Evolutionary conservation across 495 filamentous ascomycete genomes (phyloP).

Genomic region (Podospora fimiseda): DNA sequence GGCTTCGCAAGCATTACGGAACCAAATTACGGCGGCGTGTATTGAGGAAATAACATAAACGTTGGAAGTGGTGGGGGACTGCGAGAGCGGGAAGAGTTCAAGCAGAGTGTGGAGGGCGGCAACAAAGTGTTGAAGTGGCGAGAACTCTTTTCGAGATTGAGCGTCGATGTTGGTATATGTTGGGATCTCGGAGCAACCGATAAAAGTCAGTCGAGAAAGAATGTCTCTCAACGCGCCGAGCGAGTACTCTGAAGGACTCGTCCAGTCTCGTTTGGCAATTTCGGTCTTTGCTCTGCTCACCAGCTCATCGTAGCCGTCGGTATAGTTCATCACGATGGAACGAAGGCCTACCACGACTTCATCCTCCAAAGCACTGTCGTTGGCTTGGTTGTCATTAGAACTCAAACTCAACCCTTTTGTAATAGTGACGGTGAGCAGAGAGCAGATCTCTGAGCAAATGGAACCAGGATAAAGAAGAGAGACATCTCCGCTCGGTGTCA

Average conservation of each 20-base stretch:
- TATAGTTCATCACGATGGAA: conserved; percentile 30
- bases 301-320: conserved; percentile 27
- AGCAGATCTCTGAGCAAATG: conserved; percentile 31
- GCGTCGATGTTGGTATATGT: conserved; percentile 5
- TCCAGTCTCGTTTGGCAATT: conserved; percentile 27
- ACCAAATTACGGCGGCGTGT: conserved; percentile 24
- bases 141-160: conserved; percentile 5
- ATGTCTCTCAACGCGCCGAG: conserved; percentile 22
- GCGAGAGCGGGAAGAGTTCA: conserved; percentile 22
- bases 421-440: conserved; percentile 17
- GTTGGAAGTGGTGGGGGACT: conserved; percentile 11
- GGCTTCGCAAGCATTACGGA: conserved; percentile 23
- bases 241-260: conserved; percentile 19
- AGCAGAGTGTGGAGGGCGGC: conserved; percentile 15
- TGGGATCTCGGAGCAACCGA: conserved; percentile 30
- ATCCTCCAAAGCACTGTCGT: conserved; percentile 28
- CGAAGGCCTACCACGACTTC: conserved; percentile 35
- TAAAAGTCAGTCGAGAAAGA: conserved; percentile 26
- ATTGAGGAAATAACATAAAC: conserved; percentile 23
- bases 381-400: conserved; percentile 22
- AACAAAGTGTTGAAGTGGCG: conserved; percentile 24
- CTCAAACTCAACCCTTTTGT: conserved; percentile 21
- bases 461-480: conserved; percentile 26
- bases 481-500: conserved; percentile 9
- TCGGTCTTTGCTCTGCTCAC: conserved; percentile 15